Evolutionary conservation across 2,329 filamentous ascomycete genomes (phyloP), one percentile per base, ranked within the genome.

Genomic region (Chrysosporium queenslandicum): DNA sequence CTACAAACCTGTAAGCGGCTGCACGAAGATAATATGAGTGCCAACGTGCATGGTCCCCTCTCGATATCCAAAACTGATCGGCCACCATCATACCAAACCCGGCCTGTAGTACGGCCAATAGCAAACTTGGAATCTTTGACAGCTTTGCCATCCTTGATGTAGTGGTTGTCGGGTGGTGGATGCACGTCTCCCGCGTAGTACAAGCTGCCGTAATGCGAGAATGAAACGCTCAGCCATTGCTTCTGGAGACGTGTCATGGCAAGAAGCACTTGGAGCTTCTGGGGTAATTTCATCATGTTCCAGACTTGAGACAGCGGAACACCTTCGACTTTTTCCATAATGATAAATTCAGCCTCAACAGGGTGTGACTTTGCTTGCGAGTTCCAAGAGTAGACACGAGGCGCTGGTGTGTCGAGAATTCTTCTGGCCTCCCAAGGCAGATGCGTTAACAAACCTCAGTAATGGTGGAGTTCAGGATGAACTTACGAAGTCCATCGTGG

Each of bases 321-420:
- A 43, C 41, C 41, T 12, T 43, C 41, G 16, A 18, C 11, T 29
- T 43, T 43, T 50, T 67, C 66, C 63, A 68, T 65, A 29, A 69
- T 63, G 12, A 69, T 61, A 34, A 63, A 68, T 57, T 68, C 66
- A 18, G 64, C 64, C 2, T 63, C 64, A 53, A 64, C 64, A 46
- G 58, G 55, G 53, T 64, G 60, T 30, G 46, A 36, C 67, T 68
- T 30, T 52, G 45, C 20, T 25, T 27, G 18, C 11, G 53, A 47
- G 46, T 48, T 34, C 53, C 53, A 55, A 12, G 41, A 16, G 48
- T 55, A 43, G 1, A 55, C 53, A 40, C 37, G 49, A 23, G 42
- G 48, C n/a, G 34, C 48, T 7, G 53, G 48, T 14, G 48, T 51
- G 36, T 43, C 39, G 12, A 51, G 37, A 62, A 62, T 9, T 46